Percentiles rank a stretch among this genome's conserved stretches.
phyloP scores from a whole-genome alignment of 345 rosid genomes.

The Populus tremula region DNA sequence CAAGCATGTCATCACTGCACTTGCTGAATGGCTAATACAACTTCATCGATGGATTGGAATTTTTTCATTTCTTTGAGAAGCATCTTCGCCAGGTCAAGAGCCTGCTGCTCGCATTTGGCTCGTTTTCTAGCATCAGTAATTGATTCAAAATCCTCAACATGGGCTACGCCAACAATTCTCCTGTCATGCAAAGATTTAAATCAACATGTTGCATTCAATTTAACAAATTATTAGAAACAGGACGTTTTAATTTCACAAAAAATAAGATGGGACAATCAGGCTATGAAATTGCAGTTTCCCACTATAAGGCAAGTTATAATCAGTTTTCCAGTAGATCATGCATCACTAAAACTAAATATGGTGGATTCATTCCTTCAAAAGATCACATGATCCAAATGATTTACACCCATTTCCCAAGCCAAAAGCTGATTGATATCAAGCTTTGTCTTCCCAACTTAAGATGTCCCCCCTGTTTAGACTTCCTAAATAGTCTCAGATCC shows the following conservation, averaged over 20 bases:
- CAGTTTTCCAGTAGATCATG: not conserved
- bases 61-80: slow-evolving; percentile 75
- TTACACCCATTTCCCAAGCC: no score
- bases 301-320: not conserved
- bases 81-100: slow-evolving; percentile 63
- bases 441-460: not conserved
- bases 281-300: not conserved
- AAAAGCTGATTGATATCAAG: not conserved
- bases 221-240: not conserved
- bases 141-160: slow-evolving; percentile 95
- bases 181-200: slow-evolving; percentile 29
- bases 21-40: slow-evolving; percentile 51
- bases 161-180: slow-evolving; percentile 96
- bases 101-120: slow-evolving; percentile 69
- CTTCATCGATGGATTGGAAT: slow-evolving; percentile 62
- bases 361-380: no score
- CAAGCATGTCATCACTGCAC: not conserved
- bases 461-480: not conserved
- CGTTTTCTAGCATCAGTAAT: slow-evolving; percentile 54
- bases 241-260: not conserved
- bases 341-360: not conserved
- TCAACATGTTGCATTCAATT: not conserved
- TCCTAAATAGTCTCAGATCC: not conserved
- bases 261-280: not conserved
- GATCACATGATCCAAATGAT: no score